Base-by-base conservation (phyloP, 192 early-diverging fungal genomes). In the Coemansia sp. region DNA sequence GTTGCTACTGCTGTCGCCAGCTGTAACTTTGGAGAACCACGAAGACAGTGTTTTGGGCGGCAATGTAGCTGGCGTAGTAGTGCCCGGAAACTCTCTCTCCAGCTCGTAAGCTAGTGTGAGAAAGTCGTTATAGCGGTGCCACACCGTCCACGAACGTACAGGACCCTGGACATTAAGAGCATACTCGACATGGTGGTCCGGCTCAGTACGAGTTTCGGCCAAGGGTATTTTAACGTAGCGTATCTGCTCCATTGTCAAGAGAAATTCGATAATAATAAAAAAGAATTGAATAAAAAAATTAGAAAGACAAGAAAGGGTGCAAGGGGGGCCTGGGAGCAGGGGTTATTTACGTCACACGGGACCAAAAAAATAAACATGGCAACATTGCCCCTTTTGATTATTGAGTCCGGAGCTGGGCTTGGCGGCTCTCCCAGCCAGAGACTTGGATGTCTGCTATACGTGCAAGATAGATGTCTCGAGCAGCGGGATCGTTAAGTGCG, bases 71-170 rank as follows among this genome's bases (percentile, higher is more conserved):
- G 93, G 92, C 20, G 91, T 83, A 1, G 88, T 73, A 7, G 86
- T 69, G 60, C 87, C 87, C 0, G 92, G 93, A 66, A 92, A 92
- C 61, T 90, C 86, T 16, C 87, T 77, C 6, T 75, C 38, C 12
- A 93, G 87, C 49, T 89, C 89, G 22, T 71, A 73, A 52, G 92
- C 75, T 0, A 97, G 89, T 33, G 86, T 74, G 43, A 90, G 87
- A 76, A 97, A 97, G 67, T 95, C 95, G 50, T 87, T 90, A 75
- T 93, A 92, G 9, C 90, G 89, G 69, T 92, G 93, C 90, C 91
- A 94, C n/a, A 95, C 89, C 1, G 85, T 88, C 95, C 95, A 97
- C 12, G 92, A 89, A 13, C 92, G 87, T 29, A 93, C 90, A 1
- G 93, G 89, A 0, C 90, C 92, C 63, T 90, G 87, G 13, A 97